Percentiles rank a stretch among this genome's conserved stretches.
These are phyloP conservation scores for Closterium sp. DNA, from an alignment of 139 green algal species.

Conservation along the genomic window DNA sequence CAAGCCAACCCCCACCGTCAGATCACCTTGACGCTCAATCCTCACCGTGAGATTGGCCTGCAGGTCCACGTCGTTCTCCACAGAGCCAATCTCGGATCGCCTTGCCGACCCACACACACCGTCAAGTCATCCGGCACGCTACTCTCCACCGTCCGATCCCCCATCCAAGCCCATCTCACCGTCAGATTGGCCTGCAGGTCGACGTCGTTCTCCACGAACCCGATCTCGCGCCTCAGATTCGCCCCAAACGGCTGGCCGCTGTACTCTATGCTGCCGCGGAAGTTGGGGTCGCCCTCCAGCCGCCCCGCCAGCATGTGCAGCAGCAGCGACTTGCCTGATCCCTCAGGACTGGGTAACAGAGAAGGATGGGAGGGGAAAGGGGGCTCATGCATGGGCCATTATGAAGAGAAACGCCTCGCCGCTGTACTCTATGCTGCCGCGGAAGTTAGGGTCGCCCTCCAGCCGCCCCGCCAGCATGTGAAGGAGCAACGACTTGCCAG, in stretches of 20 bases:
- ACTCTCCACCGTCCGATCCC: too few relatives aligned
- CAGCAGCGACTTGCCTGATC: constrained; percentile 32
- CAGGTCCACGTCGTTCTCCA: constrained; percentile 13
- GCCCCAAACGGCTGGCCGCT: too few relatives aligned
- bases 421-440: constrained; percentile 22
- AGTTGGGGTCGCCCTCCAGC: neutral
- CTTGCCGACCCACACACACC: too few relatives aligned
- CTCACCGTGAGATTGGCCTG: neutral
- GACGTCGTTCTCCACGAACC: too few relatives aligned
- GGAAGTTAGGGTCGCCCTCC: neutral
- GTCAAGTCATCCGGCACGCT: too few relatives aligned
- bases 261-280: too few relatives aligned
- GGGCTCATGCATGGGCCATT: too few relatives aligned
- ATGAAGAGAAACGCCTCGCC: constrained; percentile 15
- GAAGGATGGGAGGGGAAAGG: neutral
- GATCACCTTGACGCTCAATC: neutral
- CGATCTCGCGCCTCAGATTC: too few relatives aligned
- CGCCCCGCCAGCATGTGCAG: too few relatives aligned
- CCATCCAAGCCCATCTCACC: too few relatives aligned
- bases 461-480: constrained; percentile 27
- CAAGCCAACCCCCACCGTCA: neutral
- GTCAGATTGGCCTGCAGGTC: too few relatives aligned
- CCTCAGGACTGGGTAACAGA: neutral
- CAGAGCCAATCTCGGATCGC: constrained; percentile 11
- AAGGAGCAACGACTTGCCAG: constrained; percentile 32